Conservation (phyloP, 1,284 basidiomycete species). For the Rhodotorula sp. region DNA sequence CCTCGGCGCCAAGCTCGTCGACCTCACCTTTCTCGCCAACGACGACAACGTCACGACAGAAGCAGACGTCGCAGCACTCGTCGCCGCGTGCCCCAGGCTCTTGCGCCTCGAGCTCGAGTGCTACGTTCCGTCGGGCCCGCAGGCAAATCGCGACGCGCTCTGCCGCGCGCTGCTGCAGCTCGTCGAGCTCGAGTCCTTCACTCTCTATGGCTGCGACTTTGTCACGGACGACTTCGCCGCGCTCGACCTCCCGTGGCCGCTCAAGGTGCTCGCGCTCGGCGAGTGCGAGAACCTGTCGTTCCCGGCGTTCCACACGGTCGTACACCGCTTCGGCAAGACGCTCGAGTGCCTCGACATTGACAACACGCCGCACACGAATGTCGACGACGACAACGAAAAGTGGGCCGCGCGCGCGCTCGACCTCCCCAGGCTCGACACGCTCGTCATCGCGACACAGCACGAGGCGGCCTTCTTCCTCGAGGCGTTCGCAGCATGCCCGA, state of each 20-base stretch:
- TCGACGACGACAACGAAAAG: slow-evolving; percentile 11
- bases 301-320: slow-evolving; percentile 18
- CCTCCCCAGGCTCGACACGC: slow-evolving; percentile 27
- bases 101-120: slow-evolving; percentile 20
- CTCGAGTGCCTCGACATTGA: slow-evolving; percentile 34
- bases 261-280: slow-evolving; percentile 24
- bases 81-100: slow-evolving; percentile 22
- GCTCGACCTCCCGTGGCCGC: slow-evolving; percentile 6
- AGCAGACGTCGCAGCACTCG: slow-evolving; percentile 12
- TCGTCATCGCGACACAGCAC: slow-evolving; percentile 35
- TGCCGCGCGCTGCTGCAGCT: slow-evolving; percentile 6
- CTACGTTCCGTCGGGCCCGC: not conserved
- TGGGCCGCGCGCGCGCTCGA: slow-evolving; percentile 8
- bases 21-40: slow-evolving; percentile 20
- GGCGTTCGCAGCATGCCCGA: slow-evolving; percentile 14
- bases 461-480: slow-evolving; percentile 21
- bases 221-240: slow-evolving; percentile 26
- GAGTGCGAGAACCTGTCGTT: slow-evolving; percentile 32
- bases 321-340: slow-evolving; percentile 19
- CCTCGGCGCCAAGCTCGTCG: slow-evolving; percentile 2
- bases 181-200: slow-evolving; percentile 18
- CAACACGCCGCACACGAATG: slow-evolving; percentile 20
- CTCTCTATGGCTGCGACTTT: slow-evolving; percentile 4
- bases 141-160: not conserved
- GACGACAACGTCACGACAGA: slow-evolving; percentile 22